These are phyloP conservation scores for Hypoxylon rickii DNA, from an alignment of 495 filamentous ascomycete species.

Conservation along the genomic window DNA sequence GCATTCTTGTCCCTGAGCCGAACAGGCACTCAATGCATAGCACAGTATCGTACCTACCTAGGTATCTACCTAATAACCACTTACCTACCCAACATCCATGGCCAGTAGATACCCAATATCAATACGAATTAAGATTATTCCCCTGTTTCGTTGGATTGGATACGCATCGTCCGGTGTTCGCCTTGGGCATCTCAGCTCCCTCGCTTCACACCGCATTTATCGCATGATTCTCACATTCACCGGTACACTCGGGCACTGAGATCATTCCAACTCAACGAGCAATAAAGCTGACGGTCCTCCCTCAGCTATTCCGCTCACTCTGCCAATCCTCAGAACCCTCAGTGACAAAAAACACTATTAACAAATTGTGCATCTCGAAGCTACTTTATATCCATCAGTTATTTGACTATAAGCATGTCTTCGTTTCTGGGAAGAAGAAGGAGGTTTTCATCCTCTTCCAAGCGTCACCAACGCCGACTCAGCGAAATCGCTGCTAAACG, in stretches of 20 bases:
- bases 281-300: not conserved
- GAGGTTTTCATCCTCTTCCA: slow-evolving; percentile 26
- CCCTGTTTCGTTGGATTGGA: not conserved
- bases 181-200: not conserved
- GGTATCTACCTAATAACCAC: too few relatives aligned
- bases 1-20: not conserved
- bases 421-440: slow-evolving; percentile 22
- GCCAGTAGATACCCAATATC: not conserved
- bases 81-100: not conserved
- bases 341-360: too few relatives aligned
- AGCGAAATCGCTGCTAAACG: slow-evolving; percentile 31
- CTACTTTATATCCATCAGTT: not conserved
- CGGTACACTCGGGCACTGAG: not conserved
- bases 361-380: too few relatives aligned
- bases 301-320: not conserved
- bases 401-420: slow-evolving; percentile 20
- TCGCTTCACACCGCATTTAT: slow-evolving; percentile 4
- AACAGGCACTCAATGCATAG: too few relatives aligned
- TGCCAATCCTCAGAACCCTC: too few relatives aligned
- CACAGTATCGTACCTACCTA: not conserved
- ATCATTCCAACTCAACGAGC: not conserved
- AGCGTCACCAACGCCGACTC: slow-evolving; percentile 22
- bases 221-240: not conserved
- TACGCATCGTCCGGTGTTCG: not conserved
- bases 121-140: not conserved